Evolutionary conservation across 305 asterid genomes (phyloP).

Genomic region (Rubia peregrina): DNA sequence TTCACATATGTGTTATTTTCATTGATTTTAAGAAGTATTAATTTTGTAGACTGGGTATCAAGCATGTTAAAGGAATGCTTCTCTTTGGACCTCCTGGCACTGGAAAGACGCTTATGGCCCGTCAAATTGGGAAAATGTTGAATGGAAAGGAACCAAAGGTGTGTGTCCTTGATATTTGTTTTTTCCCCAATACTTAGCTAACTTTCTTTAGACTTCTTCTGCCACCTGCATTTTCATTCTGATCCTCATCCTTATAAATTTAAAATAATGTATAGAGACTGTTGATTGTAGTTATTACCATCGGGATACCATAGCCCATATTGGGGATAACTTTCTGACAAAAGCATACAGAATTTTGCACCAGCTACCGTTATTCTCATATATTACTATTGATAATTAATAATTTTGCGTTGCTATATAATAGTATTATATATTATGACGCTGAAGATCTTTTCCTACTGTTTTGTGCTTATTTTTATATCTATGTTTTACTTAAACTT

Average conservation of each 20-base stretch:
- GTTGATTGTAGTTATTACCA: not conserved
- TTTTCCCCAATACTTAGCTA: not conserved
- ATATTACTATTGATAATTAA: not conserved
- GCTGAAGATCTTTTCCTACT: not conserved
- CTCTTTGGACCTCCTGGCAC: conserved; percentile 99
- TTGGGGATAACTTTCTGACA: not conserved
- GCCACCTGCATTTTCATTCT: not conserved
- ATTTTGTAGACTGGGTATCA: conserved; percentile 75
- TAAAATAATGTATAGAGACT: not conserved
- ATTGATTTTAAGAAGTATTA: conserved; percentile 16
- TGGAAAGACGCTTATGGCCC: conserved; percentile 98
- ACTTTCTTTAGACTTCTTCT: conserved; percentile 1
- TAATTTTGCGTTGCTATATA: not conserved
- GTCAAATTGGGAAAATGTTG: conserved; percentile 97
- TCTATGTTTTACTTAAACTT: conserved; percentile 11
- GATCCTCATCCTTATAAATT: not conserved
- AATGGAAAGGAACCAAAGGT: conserved; percentile 99
- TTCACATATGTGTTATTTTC: not conserved
- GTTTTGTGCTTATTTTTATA: not conserved
- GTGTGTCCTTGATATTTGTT: conserved; percentile 12
- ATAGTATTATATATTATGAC: not conserved
- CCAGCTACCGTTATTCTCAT: not conserved
- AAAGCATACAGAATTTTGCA: too few species aligned
- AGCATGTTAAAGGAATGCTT: conserved; percentile 99
- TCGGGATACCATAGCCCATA: not conserved